These are phyloP conservation scores for Stagonosporopsis tanaceti DNA, from an alignment of 2,329 filamentous ascomycete genomes.

Conservation along the genomic window DNA sequence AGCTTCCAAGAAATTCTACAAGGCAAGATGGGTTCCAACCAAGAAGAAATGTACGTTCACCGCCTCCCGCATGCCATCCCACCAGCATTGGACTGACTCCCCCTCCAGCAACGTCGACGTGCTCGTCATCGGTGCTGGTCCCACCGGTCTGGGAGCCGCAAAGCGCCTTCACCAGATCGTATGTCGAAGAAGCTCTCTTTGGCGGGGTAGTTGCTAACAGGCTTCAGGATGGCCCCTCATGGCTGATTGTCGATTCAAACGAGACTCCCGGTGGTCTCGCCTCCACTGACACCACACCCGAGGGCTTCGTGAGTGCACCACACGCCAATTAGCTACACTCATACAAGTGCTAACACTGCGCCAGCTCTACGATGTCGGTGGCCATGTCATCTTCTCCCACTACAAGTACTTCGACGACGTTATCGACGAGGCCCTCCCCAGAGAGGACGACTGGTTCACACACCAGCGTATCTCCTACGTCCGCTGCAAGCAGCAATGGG, in stretches of 20 bases:
- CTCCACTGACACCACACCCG: slow-evolving; percentile 91
- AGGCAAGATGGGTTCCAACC: slow-evolving; percentile 50
- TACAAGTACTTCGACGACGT: slow-evolving; percentile 99
- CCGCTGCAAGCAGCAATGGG: slow-evolving; percentile 94
- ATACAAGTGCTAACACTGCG: slow-evolving; percentile 29
- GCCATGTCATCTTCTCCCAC: slow-evolving; percentile 98
- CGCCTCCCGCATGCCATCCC: slow-evolving; percentile 29
- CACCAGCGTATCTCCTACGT: slow-evolving; percentile 99
- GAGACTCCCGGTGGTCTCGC: slow-evolving; percentile 94
- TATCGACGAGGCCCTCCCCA: slow-evolving; percentile 94
- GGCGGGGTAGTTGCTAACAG: slow-evolving; percentile 36
- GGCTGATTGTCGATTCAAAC: slow-evolving; percentile 93
- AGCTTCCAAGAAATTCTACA: slow-evolving; percentile 53
- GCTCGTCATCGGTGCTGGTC: slow-evolving; percentile 96
- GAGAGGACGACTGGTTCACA: slow-evolving; percentile 93
- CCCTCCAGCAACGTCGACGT: slow-evolving; percentile 84
- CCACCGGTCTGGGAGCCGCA: slow-evolving; percentile 95
- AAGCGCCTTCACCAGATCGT: slow-evolving; percentile 98
- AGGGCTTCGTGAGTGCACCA: slow-evolving; percentile 85
- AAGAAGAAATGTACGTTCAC: slow-evolving; percentile 53
- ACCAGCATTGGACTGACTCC: slow-evolving; percentile 31
- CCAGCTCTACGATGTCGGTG: slow-evolving; percentile 94
- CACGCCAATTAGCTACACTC: slow-evolving; percentile 12
- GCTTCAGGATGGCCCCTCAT: slow-evolving; percentile 83
- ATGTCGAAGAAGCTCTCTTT: slow-evolving; percentile 48